Evolutionary conservation across 768 basidiomycete genomes (phyloP).

Genomic region (Sporobolomyces roseus): DNA sequence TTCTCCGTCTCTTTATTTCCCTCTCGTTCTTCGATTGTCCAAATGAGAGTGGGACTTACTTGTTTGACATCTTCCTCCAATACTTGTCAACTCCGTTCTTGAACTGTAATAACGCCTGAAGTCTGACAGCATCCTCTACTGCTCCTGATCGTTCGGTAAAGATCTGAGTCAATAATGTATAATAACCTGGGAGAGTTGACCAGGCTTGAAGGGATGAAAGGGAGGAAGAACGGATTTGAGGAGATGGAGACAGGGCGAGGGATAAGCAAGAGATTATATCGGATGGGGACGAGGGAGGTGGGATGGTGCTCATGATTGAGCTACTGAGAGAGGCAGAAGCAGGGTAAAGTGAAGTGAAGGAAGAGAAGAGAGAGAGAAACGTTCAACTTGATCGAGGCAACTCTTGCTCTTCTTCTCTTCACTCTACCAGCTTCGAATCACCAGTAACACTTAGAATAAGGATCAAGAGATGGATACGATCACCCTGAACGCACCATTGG

Average conservation of each 20-base stretch:
- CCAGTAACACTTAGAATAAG: no score
- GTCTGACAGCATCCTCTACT: conserved; percentile 53
- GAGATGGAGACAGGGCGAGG: conserved; percentile 14
- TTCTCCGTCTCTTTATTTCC: background rate
- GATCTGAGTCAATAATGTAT: conserved; percentile 26
- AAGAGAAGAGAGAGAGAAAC: background rate
- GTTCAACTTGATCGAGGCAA: background rate
- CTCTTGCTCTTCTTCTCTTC: background rate
- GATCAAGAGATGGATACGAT: background rate
- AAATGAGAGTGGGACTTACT: conserved; percentile 26
- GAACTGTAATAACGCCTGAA: conserved; percentile 81
- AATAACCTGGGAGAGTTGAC: conserved; percentile 39
- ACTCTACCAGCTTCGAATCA: no score
- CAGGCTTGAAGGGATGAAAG: conserved; percentile 25
- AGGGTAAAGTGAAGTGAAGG: background rate
- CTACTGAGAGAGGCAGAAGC: no score
- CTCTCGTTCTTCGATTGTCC: background rate
- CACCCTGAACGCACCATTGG: conserved; percentile 60
- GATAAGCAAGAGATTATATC: conserved; percentile 22
- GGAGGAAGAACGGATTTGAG: background rate
- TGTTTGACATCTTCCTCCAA: conserved; percentile 61
- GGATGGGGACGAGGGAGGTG: background rate
- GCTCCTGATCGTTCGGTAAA: conserved; percentile 45
- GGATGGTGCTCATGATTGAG: no score
- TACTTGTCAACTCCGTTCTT: conserved; percentile 71